Conservation (phyloP, 768 basidiomycete genomes). For the Rhizopogon sp. region DNA sequence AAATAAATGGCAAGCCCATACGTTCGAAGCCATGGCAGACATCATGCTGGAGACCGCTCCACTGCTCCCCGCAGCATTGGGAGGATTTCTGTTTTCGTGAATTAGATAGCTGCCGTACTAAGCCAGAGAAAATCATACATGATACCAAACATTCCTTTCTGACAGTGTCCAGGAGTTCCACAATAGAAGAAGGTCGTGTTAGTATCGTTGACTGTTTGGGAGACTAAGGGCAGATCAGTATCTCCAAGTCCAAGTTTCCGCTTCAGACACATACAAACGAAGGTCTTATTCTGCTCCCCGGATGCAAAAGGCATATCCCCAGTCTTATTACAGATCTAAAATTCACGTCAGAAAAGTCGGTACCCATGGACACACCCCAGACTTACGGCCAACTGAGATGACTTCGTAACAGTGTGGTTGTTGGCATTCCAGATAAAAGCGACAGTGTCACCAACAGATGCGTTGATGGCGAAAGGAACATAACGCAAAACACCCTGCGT, state of each 20-base stretch:
- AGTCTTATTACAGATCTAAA: slow-evolving; percentile 67
- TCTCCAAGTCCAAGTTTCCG: neutral
- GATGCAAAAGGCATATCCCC: slow-evolving; percentile 54
- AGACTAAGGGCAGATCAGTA: slow-evolving; percentile 41
- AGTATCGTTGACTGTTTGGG: slow-evolving; percentile 68
- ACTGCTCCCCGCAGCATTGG: slow-evolving; percentile 37
- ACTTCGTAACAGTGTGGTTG: slow-evolving; percentile 82
- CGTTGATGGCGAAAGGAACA: slow-evolving; percentile 71
- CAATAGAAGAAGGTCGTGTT: slow-evolving; percentile 75
- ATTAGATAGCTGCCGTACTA: neutral
- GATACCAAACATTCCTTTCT: slow-evolving; percentile 84
- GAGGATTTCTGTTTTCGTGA: slow-evolving; percentile 44
- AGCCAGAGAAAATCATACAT: slow-evolving; percentile 34
- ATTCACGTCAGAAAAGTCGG: neutral
- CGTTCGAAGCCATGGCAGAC: slow-evolving; percentile 39
- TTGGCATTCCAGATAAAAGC: slow-evolving; percentile 74
- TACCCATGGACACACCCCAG: neutral
- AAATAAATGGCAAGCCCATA: slow-evolving; percentile 20
- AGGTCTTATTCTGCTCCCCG: slow-evolving; percentile 57
- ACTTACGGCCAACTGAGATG: slow-evolving; percentile 43
- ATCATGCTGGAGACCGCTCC: slow-evolving; percentile 52
- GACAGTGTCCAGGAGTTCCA: slow-evolving; percentile 62
- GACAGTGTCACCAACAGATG: slow-evolving; percentile 73
- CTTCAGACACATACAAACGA: slow-evolving; percentile 46
- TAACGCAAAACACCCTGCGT: slow-evolving; percentile 71